A percentile compares a stretch with the other conserved stretches of the same genome.
These are phyloP conservation scores for Sporothrix mexicana DNA, from an alignment of 2,329 filamentous ascomycete species.

Conservation along the genomic window DNA sequence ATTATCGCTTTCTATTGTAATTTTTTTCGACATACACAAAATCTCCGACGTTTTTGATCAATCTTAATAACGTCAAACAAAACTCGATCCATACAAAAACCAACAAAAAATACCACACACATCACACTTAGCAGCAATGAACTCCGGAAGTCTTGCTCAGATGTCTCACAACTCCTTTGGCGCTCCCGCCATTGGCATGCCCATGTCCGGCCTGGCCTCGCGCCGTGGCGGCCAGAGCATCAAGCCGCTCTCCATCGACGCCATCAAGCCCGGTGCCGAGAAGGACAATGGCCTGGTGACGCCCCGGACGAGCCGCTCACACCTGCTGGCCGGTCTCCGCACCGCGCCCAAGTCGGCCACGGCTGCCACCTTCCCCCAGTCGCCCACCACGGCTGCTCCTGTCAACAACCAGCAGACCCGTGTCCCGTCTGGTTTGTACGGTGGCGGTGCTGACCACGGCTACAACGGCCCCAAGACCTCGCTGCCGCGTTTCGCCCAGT, in stretches of 20 bases:
- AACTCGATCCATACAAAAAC: neutral
- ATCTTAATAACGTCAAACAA: neutral
- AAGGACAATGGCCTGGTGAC: slow-evolving; percentile 74
- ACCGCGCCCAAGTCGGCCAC: slow-evolving; percentile 88
- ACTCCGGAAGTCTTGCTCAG: slow-evolving; percentile 99
- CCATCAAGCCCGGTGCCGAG: slow-evolving; percentile 71
- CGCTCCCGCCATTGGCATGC: slow-evolving; percentile 74
- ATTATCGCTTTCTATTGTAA: slow-evolving; percentile 14
- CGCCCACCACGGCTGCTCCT: slow-evolving; percentile 51
- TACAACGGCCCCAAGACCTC: slow-evolving; percentile 64
- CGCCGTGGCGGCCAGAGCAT: slow-evolving; percentile 83
- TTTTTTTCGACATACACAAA: neutral
- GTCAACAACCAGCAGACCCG: slow-evolving; percentile 50
- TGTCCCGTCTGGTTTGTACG: slow-evolving; percentile 53
- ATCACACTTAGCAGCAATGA: slow-evolving; percentile 62
- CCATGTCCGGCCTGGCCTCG: slow-evolving; percentile 81
- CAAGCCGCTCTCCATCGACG: slow-evolving; percentile 84
- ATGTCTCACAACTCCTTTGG: slow-evolving; percentile 90
- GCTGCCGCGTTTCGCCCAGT: slow-evolving; percentile 52
- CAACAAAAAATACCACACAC: neutral
- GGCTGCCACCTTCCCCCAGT: slow-evolving; percentile 67
- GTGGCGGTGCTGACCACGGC: slow-evolving; percentile 48
- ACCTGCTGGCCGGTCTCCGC: slow-evolving; percentile 88
- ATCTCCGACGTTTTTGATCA: too few relatives aligned
- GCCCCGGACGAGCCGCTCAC: slow-evolving; percentile 91